Evolutionary conservation across 345 rosid species (phyloP).

Genomic region (Physaria fendleri): DNA sequence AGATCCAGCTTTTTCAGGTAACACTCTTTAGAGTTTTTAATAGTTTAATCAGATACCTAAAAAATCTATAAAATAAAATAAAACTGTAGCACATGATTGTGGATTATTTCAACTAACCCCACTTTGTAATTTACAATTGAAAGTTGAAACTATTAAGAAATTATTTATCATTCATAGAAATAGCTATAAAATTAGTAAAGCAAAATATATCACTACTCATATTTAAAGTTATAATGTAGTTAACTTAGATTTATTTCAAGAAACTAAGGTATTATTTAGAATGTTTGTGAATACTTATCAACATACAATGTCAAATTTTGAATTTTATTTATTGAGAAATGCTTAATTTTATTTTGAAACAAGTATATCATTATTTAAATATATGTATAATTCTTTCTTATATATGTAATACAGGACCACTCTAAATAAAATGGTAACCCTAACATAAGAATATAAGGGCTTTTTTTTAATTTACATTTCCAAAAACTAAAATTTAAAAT

Average conservation of each 20-base stretch:
- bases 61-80: not conserved
- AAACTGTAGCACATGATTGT: conserved; percentile 27
- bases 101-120: conserved; percentile 24
- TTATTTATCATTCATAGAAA: not conserved
- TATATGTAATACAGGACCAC: too few relatives aligned
- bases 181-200: not conserved
- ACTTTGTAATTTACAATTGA: conserved; percentile 11
- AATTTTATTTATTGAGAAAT: too few relatives aligned
- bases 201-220: not conserved
- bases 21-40: conserved; percentile 23
- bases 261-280: too few relatives aligned
- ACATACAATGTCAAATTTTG: not conserved
- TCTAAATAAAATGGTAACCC: too few relatives aligned
- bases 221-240: not conserved
- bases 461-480: too few relatives aligned
- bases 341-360: too few relatives aligned
- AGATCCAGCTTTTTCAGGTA: conserved; percentile 30
- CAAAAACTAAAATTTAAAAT: too few relatives aligned
- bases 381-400: not conserved
- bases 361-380: too few relatives aligned
- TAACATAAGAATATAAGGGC: too few relatives aligned
- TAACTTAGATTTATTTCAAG: not conserved
- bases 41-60: conserved; percentile 13
- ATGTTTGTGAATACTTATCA: too few relatives aligned
- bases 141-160: not conserved